Conservation (phyloP, 352 stramenopile genomes). For the Phytophthora parvispora region DNA sequence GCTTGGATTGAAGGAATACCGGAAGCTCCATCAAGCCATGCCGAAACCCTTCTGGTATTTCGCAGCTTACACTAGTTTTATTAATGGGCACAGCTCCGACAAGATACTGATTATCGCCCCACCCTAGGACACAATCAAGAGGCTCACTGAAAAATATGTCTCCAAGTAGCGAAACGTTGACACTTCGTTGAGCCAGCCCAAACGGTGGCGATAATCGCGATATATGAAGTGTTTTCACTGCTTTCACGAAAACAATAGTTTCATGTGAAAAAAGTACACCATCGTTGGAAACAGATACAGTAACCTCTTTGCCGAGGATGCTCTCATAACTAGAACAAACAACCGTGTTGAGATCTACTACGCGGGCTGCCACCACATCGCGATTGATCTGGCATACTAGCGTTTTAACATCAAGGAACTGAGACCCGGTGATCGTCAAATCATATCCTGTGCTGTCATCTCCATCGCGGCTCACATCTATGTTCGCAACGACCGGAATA, state of each 20-base stretch:
- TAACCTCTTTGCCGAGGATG: slow-evolving; percentile 9
- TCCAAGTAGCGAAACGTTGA: slow-evolving; percentile 31
- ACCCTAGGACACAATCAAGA: slow-evolving; percentile 53
- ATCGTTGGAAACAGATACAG: slow-evolving; percentile 48
- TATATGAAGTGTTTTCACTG: slow-evolving; percentile 11
- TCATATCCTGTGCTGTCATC: background rate
- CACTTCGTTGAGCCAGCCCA: slow-evolving; percentile 26
- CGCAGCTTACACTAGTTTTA: slow-evolving; percentile 32
- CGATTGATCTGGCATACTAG: slow-evolving; percentile 28
- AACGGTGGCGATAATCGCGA: slow-evolving; percentile 31
- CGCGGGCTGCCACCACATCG: slow-evolving; percentile 7
- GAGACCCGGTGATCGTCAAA: slow-evolving; percentile 21
- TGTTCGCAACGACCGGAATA: slow-evolving; percentile 30
- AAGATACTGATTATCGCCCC: slow-evolving; percentile 24
- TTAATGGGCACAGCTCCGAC: slow-evolving; percentile 30
- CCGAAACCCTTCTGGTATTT: slow-evolving; percentile 27
- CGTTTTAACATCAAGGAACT: slow-evolving; percentile 15
- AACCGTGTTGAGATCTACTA: slow-evolving; percentile 18
- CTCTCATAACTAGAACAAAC: slow-evolving; percentile 8
- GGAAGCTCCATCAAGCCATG: slow-evolving; percentile 34
- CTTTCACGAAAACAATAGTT: slow-evolving; percentile 4
- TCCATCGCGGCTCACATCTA: slow-evolving; percentile 4
- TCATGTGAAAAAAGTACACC: slow-evolving; percentile 36
- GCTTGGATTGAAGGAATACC: slow-evolving; percentile 35
- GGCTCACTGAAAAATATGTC: slow-evolving; percentile 10